phyloP scores from a whole-genome alignment of 2,329 filamentous ascomycete genomes.

The Diaporthe sp. region DNA sequence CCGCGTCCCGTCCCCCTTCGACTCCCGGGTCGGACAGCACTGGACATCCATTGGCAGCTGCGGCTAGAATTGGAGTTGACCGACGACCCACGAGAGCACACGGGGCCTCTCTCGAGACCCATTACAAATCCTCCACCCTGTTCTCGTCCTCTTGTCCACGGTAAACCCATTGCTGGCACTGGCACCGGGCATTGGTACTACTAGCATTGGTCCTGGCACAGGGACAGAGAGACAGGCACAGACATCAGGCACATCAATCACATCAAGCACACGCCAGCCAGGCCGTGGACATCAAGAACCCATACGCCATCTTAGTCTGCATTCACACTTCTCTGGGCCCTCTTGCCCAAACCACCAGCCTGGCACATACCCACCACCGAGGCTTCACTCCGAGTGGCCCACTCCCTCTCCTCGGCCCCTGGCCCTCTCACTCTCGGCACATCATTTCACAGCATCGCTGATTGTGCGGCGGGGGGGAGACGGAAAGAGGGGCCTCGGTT shows the following conservation, averaged over 20 bases:
- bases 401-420: constrained; percentile 4
- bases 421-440: neutral
- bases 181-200: neutral
- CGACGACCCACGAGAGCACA: neutral
- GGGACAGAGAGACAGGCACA: neutral
- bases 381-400: constrained; percentile 15
- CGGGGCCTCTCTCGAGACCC: neutral
- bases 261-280: neutral
- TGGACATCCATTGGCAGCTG: constrained; percentile 10
- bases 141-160: neutral
- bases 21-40: constrained; percentile 13
- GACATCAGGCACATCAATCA: neutral
- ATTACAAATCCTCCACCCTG: constrained; percentile 10
- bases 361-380: constrained; percentile 13
- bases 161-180: neutral
- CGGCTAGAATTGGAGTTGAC: neutral
- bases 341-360: constrained; percentile 7
- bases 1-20: constrained; percentile 16
- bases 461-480: constrained; percentile 17
- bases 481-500: constrained; percentile 26
- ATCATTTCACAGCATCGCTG: constrained; percentile 14
- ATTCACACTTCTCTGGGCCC: neutral
- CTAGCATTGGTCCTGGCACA: neutral
- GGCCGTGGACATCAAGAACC: neutral
- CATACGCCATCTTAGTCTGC: neutral